A percentile compares a stretch with the other conserved stretches of the same genome.
phyloP scores from a whole-genome alignment of 2,329 filamentous ascomycete genomes.

The Scorias spongiosa region DNA sequence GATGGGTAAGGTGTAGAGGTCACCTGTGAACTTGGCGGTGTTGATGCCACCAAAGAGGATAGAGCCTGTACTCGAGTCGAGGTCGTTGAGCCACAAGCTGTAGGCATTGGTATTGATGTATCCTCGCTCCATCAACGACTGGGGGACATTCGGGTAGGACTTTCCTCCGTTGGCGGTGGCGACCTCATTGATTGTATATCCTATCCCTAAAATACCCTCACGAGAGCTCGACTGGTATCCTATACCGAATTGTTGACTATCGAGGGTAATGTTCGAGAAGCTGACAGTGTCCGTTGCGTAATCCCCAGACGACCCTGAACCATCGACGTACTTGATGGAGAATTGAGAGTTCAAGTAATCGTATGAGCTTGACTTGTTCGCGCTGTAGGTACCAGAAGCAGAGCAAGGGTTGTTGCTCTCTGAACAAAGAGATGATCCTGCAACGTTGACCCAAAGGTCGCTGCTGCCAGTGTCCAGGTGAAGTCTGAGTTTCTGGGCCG shows the following conservation, averaged over 20 bases:
- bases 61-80: slow-evolving; percentile 48
- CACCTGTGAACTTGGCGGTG: slow-evolving; percentile 53
- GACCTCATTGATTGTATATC: slow-evolving; percentile 67
- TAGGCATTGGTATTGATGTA: slow-evolving; percentile 50
- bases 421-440: slow-evolving; percentile 44
- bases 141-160: slow-evolving; percentile 46
- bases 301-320: slow-evolving; percentile 60
- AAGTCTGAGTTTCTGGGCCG: slow-evolving; percentile 37
- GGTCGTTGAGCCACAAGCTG: slow-evolving; percentile 49
- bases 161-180: slow-evolving; percentile 41
- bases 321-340: slow-evolving; percentile 79
- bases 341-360: slow-evolving; percentile 58
- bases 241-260: slow-evolving; percentile 54
- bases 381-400: slow-evolving; percentile 49
- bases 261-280: slow-evolving; percentile 40
- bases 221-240: slow-evolving; percentile 46
- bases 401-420: slow-evolving; percentile 36
- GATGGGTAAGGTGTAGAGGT: slow-evolving; percentile 47
- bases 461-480: slow-evolving; percentile 49
- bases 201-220: slow-evolving; percentile 72
- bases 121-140: slow-evolving; percentile 46
- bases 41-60: slow-evolving; percentile 74
- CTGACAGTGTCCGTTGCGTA: slow-evolving; percentile 62
- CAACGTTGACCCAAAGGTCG: slow-evolving; percentile 52
- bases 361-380: slow-evolving; percentile 63